A percentile compares a stretch with the other conserved stretches of the same genome.
These are phyloP conservation scores for Globisporangium polare DNA, from an alignment of 352 stramenopile species.

Conservation along the genomic window DNA sequence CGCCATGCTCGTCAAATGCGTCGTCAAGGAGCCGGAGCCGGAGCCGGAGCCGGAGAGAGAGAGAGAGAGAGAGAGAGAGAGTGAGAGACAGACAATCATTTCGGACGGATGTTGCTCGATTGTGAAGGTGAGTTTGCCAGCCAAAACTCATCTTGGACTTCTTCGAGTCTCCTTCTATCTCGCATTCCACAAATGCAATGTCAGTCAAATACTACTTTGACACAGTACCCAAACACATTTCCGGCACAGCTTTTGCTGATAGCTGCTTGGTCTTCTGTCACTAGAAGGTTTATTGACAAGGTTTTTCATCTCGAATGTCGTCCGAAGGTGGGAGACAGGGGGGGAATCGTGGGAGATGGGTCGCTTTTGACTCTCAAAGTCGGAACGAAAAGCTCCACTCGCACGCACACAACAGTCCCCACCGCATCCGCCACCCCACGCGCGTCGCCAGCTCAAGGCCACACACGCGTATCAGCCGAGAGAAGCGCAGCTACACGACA, in stretches of 20 bases:
- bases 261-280: no score
- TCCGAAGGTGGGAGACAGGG: conserved; percentile 2
- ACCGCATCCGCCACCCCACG: not conserved
- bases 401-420: not conserved
- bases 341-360: conserved; percentile 5
- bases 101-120: conserved; percentile 11
- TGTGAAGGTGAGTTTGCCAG: not conserved
- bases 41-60: no score
- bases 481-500: not conserved
- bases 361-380: not conserved
- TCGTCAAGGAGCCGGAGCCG: not conserved
- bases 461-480: conserved; percentile 4
- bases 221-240: no score
- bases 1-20: not conserved
- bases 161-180: not conserved
- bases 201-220: no score
- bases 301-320: not conserved
- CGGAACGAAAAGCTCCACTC: not conserved
- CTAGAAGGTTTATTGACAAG: not conserved
- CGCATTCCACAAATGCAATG: not conserved
- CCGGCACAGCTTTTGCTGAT: no score
- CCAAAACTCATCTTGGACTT: not conserved
- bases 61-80: not conserved
- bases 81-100: conserved; percentile 8
- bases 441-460: not conserved